A percentile compares a stretch with the other conserved stretches of the same genome.
These are phyloP conservation scores for Coemansia sp. DNA, from an alignment of 192 early-diverging fungal genomes.

Conservation along the genomic window DNA sequence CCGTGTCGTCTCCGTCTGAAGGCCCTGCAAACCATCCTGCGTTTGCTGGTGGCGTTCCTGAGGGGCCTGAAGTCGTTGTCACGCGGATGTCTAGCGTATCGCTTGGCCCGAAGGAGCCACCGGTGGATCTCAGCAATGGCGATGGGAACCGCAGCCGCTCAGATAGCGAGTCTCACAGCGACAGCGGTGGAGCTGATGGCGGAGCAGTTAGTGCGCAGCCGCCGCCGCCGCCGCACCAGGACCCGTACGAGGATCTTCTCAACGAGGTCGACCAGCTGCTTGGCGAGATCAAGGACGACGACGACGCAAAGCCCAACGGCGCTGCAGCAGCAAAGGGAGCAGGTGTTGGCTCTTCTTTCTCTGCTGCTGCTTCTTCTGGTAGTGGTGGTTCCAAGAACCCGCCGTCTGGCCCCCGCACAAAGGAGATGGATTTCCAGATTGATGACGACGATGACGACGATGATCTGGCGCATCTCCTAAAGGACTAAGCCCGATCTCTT, in stretches of 20 bases:
- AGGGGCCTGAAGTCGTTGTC: background rate
- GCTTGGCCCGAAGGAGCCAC: constrained; percentile 4
- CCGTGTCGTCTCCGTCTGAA: background rate
- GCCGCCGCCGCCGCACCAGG: constrained; percentile 24
- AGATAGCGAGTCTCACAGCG: background rate
- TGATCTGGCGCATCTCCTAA: constrained; percentile 29
- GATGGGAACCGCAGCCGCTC: constrained; percentile 20
- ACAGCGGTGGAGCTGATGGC: background rate
- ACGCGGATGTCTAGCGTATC: constrained; percentile 17
- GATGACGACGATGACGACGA: constrained; percentile 40
- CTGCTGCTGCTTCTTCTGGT: too few relatives aligned
- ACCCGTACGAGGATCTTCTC: constrained; percentile 52
- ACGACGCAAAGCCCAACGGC: constrained; percentile 8
- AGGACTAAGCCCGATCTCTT: background rate
- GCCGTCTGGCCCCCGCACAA: background rate
- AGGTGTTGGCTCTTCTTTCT: background rate
- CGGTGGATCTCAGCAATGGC: background rate
- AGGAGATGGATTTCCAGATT: constrained; percentile 35
- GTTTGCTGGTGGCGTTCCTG: background rate
- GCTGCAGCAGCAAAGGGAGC: background rate
- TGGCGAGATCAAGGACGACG: constrained; percentile 45
- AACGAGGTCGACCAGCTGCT: constrained; percentile 57
- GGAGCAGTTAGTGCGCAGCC: constrained; percentile 35
- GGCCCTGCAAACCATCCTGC: background rate
- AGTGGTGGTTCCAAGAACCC: background rate